Evolutionary conservation across 495 filamentous ascomycete species (phyloP), one percentile per base, ranked within the genome.

Genomic region (Cetradonia linearis): DNA sequence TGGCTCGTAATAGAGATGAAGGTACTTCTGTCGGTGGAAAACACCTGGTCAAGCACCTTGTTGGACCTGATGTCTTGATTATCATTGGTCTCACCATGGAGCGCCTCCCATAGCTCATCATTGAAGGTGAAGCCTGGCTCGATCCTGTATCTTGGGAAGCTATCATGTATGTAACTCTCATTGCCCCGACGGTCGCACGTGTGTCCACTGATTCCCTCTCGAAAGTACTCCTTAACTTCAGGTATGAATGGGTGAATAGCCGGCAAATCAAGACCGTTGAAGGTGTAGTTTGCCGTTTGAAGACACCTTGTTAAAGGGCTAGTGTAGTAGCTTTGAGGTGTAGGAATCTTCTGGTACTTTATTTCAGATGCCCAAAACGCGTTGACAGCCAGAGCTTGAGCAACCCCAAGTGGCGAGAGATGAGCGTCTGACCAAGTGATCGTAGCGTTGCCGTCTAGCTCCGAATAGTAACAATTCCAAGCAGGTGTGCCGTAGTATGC

Each of bases 381-480:
- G 60, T 86, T 78, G 20, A 84, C 83, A 18, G 71, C 72, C 9
- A 74, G 64, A 31, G 88, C 89, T 72, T 92, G 86, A 4, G 56
- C 55, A 47, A 77, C 72, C 20, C 89, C 89, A 30, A 62, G 68
- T 1, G 70, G 50, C 1, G 85, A 89, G 33, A 95, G 77, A 18
- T 78, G 70, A 8, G 89, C 83, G 66, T 95, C 89, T 25, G 71
- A 69, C 89, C 88, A 93, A 63, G 70, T 79, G 13, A 73, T 70
- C 2, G 78, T 84, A 36, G 69, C 74, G 68, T 93, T 88, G 60
- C 87, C 87, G 56, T 84, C 74, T 2, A 84, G 76, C 48, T 79
- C 74, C 48, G 86, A 81, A 83, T 85, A 92, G 73, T 89, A 83
- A 71, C 85, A 88, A 68, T 87, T 80, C 86, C 86, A 88, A 18